Percentiles rank a stretch among this genome's conserved stretches.
Conservation (phyloP, 140 eudicot species). For the Oenanthe javanica region DNA sequence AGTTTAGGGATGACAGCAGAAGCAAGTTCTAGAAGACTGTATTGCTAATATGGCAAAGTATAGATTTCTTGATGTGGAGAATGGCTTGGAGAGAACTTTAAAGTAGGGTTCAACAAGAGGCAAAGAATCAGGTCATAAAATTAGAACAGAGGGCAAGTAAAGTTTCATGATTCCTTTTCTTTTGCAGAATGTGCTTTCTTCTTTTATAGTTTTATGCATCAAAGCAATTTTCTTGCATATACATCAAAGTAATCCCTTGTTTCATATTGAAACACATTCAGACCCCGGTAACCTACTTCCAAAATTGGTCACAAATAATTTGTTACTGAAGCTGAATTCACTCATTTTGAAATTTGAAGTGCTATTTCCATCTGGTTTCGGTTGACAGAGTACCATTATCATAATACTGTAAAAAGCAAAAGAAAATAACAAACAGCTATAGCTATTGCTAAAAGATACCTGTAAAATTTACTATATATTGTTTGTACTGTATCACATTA, state of each 20-base stretch:
- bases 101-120: constrained; percentile 25
- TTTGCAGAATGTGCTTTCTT: background rate
- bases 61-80: constrained; percentile 20
- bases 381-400: background rate
- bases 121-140: constrained; percentile 55
- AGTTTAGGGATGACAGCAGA: background rate
- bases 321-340: too few species aligned
- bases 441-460: background rate
- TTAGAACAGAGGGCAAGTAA: constrained; percentile 73
- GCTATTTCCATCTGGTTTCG: background rate
- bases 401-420: background rate
- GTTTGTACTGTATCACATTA: background rate
- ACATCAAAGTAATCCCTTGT: too few species aligned
- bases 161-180: constrained; percentile 36
- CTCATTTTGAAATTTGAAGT: background rate
- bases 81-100: constrained; percentile 21
- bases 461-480: background rate
- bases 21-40: constrained; percentile 4
- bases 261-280: too few species aligned
- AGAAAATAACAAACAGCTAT: background rate
- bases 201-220: background rate
- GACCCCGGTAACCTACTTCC: background rate
- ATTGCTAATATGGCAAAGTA: constrained; percentile 9
- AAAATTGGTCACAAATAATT: too few species aligned
- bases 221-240: too few species aligned